Evolutionary conservation across 2,329 filamentous ascomycete species (phyloP).

Genomic region (Myriangium duriaei): DNA sequence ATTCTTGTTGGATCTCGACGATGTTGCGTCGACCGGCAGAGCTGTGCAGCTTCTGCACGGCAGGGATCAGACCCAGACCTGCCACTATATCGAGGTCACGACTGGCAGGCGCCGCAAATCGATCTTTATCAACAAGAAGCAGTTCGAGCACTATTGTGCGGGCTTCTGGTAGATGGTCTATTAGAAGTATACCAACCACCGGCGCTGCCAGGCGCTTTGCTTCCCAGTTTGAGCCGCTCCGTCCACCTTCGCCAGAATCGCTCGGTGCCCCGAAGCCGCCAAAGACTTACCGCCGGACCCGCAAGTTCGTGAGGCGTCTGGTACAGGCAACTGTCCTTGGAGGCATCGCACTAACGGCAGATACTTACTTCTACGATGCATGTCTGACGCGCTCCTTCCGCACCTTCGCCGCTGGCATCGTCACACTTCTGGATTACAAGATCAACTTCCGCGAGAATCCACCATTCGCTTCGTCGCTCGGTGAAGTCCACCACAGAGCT

Average conservation of each 20-base stretch:
- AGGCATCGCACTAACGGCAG: slow-evolving; percentile 53
- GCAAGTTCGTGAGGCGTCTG: slow-evolving; percentile 67
- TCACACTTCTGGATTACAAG: slow-evolving; percentile 89
- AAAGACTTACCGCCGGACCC: slow-evolving; percentile 56
- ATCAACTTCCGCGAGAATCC: slow-evolving; percentile 83
- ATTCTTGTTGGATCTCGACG: too few species aligned
- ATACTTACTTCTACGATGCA: slow-evolving; percentile 65
- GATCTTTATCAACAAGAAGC: too few species aligned
- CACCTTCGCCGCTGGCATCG: slow-evolving; percentile 66
- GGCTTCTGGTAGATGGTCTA: too few species aligned
- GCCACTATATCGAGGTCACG: too few species aligned
- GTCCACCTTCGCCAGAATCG: slow-evolving; percentile 64
- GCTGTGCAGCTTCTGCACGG: too few species aligned
- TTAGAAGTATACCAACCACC: too few species aligned
- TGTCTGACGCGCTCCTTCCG: slow-evolving; percentile 65
- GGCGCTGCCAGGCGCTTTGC: too few species aligned
- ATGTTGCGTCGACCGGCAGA: too few species aligned
- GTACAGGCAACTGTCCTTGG: slow-evolving; percentile 47
- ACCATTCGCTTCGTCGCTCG: slow-evolving; percentile 57
- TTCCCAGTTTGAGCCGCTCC: slow-evolving; percentile 30
- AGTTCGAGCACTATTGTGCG: too few species aligned
- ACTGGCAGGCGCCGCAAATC: too few species aligned
- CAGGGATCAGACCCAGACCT: too few species aligned
- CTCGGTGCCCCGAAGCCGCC: slow-evolving; percentile 60
- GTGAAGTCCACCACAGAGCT: slow-evolving; percentile 69